Percentiles rank a stretch among this genome's conserved stretches.
phyloP scores from a whole-genome alignment of 1,284 basidiomycete genomes.

The Xerocomus nothofagi region DNA sequence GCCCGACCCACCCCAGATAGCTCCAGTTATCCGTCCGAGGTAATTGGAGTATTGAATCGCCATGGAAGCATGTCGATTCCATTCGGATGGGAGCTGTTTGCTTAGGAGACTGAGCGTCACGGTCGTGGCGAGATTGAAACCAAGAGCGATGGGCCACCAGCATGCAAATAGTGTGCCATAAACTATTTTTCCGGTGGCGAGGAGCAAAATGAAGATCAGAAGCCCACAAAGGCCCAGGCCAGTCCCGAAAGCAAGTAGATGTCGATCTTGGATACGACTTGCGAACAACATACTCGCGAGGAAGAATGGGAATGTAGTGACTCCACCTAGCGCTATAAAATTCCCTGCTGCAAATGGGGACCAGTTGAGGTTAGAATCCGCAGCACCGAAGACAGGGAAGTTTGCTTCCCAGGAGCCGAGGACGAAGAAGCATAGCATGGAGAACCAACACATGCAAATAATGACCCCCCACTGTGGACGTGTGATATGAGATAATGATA shows the following conservation, averaged over 20 bases:
- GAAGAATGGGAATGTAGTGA: constrained; percentile 65
- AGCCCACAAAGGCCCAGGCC: constrained; percentile 53
- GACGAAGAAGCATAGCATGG: constrained; percentile 74
- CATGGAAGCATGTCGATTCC: constrained; percentile 57
- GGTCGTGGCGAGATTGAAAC: constrained; percentile 69
- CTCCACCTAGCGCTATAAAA: constrained; percentile 68
- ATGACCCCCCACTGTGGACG: constrained; percentile 50
- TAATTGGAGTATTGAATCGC: constrained; percentile 71
- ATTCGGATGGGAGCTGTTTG: constrained; percentile 63
- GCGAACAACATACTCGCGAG: constrained; percentile 59
- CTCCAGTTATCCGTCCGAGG: constrained; percentile 59
- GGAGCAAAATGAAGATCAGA: constrained; percentile 49
- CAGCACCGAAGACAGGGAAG: constrained; percentile 62
- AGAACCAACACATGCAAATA: constrained; percentile 69
- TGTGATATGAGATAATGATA: constrained; percentile 21
- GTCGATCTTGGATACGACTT: constrained; percentile 59
- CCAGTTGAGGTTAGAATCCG: constrained; percentile 46
- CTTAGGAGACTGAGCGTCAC: constrained; percentile 64
- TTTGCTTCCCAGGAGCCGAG: constrained; percentile 73
- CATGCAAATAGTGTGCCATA: constrained; percentile 57
- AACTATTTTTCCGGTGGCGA: constrained; percentile 41
- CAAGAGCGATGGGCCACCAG: constrained; percentile 68
- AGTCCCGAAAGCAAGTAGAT: constrained; percentile 55
- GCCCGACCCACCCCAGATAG: constrained; percentile 67
- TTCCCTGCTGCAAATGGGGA: constrained; percentile 66